Evolutionary conservation across 106 monocot species (phyloP), one percentile per base, ranked within the genome.

Genomic region (Posidonia australis): DNA sequence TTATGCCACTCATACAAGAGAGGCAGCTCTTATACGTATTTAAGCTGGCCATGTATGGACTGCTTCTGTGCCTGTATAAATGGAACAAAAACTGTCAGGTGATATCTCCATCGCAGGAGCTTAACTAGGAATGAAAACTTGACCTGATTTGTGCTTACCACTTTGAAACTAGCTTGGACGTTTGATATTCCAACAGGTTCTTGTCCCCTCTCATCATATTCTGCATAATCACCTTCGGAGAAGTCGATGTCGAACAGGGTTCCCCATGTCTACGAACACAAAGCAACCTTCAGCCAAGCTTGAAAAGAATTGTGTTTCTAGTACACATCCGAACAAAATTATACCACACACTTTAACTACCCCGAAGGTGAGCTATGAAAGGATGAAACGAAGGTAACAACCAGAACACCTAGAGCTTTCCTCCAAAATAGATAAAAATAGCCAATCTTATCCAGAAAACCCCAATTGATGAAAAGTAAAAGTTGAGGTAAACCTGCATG

Each of bases 131-230:
- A n/a, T 14, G 9, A 13, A 2, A 48, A 10, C 5, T n/a, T 48
- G 17, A 48, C 18, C 48, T 61, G 7, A 43, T 61, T 42, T 14
- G 18, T 9, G 13, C 76, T 68, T 79, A 94, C 93, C 89, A 90
- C 86, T 80, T 64, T 77, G 48, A 94, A 86, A 12, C 29, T 46
- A 24, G 69, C 53, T 31, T 66, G 58, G 20, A 78, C 41, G 58
- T 89, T 86, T 24, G 78, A 66, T 67, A 94, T n/a, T 14, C 77
- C 77, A 76, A 94, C 89, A 10, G 89, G 89, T 67, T 68, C 79
- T 36, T 76, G 74, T 16, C 82, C 85, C 62, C 84, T 84, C 78
- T 94, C 93, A 63, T 94, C 93, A 55, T 94, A 94, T 2, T 94
- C 93, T 10, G 69, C 75, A 80, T 89, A 89, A 44, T 94, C 93